Conservation (phyloP, 2,329 filamentous ascomycete genomes). For the Cladosporium sphaerospermum region DNA sequence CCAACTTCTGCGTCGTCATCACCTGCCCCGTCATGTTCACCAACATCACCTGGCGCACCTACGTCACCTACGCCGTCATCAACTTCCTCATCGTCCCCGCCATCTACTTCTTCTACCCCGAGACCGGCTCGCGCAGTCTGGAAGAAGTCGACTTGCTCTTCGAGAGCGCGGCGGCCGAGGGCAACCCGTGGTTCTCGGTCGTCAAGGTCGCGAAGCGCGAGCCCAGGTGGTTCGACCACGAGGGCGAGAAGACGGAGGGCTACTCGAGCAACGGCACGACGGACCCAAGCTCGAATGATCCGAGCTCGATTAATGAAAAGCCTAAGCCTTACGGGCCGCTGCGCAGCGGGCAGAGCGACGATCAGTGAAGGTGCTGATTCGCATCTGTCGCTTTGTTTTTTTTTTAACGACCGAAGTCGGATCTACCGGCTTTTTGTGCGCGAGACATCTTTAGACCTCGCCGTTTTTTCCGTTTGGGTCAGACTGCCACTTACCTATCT, state of each 20-base stretch:
- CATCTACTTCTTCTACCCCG: constrained; percentile 15
- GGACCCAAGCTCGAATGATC: background rate
- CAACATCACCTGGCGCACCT: constrained; percentile 12
- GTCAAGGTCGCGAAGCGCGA: constrained; percentile 8
- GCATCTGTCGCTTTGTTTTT: too few relatives aligned
- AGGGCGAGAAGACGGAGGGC: background rate
- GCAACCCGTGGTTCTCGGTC: constrained; percentile 9
- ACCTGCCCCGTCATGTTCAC: constrained; percentile 13
- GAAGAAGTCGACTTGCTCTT: constrained; percentile 16
- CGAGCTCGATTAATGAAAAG: background rate
- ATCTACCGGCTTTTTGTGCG: too few relatives aligned
- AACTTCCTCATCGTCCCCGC: constrained; percentile 33
- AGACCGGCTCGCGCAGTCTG: constrained; percentile 12
- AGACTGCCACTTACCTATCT: too few relatives aligned
- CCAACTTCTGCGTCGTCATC: constrained; percentile 13
- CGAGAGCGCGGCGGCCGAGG: background rate
- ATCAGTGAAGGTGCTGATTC: too few relatives aligned
- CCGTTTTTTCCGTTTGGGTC: too few relatives aligned
- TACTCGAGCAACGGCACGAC: constrained; percentile 4
- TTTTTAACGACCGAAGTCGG: too few relatives aligned
- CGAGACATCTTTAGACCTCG: too few relatives aligned
- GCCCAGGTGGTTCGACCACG: constrained; percentile 7
- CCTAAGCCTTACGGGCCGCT: constrained; percentile 1
- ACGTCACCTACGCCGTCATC: constrained; percentile 12
- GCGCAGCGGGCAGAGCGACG: background rate